Evolutionary conservation across 352 stramenopile genomes (phyloP).

Genomic region (Phytophthora pseudosyringae): DNA sequence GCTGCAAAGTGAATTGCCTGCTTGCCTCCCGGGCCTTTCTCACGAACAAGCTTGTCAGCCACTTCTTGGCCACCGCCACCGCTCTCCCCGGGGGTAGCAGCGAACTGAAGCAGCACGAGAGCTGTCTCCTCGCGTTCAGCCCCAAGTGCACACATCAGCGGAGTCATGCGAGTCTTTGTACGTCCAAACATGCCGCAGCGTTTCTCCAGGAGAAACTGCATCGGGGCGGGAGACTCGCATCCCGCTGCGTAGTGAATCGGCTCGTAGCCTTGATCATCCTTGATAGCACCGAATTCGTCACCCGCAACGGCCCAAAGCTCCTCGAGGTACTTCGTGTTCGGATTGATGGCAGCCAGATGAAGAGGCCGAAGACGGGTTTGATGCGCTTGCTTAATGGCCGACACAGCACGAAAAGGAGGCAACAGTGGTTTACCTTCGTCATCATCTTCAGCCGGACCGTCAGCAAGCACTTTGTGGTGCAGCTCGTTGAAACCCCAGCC

Average conservation of each 20-base stretch:
- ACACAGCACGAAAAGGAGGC: constrained; percentile 62
- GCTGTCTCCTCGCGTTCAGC: constrained; percentile 60
- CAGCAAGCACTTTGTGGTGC: constrained; percentile 24
- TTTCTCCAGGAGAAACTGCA: constrained; percentile 68
- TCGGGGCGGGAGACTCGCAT: constrained; percentile 55
- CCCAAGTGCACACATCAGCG: constrained; percentile 62
- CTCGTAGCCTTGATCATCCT: constrained; percentile 68
- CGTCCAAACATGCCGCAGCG: constrained; percentile 61
- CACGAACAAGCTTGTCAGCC: constrained; percentile 47
- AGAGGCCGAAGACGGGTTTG: constrained; percentile 71
- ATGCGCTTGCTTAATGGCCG: constrained; percentile 70
- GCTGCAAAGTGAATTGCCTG: constrained; percentile 73
- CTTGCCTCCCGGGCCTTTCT: constrained; percentile 57
- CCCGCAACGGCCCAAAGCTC: constrained; percentile 62
- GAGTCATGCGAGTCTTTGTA: constrained; percentile 68
- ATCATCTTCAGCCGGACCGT: background rate
- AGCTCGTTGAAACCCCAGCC: constrained; percentile 53
- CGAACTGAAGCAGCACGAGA: constrained; percentile 55
- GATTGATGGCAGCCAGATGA: constrained; percentile 79
- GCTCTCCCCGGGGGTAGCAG: constrained; percentile 29
- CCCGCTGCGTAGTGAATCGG: constrained; percentile 73
- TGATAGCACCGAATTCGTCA: constrained; percentile 53
- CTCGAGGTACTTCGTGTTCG: constrained; percentile 69
- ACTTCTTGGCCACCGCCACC: constrained; percentile 49
- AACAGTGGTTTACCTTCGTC: constrained; percentile 29